Conservation (phyloP, 192 early-diverging fungal genomes). For the Gorgonomyces haynaldii region DNA sequence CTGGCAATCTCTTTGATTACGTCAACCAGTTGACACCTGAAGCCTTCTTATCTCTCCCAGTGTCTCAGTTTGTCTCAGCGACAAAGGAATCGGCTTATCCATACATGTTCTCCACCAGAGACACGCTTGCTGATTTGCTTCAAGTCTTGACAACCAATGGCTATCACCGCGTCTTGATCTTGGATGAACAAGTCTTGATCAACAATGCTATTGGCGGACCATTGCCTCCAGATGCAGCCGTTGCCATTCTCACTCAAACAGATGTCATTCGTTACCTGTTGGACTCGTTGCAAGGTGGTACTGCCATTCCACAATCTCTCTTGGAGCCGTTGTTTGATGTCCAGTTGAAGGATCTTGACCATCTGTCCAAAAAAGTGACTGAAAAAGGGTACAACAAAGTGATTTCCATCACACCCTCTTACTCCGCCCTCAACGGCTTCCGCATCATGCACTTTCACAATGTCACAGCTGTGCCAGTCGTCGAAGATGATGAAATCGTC, state of each 20-base stretch:
- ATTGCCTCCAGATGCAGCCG: constrained; percentile 7
- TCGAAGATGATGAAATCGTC: constrained; percentile 39
- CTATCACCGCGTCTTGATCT: constrained; percentile 31
- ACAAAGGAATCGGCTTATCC: constrained; percentile 22
- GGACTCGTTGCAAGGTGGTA: neutral
- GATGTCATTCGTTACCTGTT: constrained; percentile 9
- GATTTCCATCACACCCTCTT: constrained; percentile 22
- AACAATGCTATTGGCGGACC: neutral
- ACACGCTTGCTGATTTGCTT: constrained; percentile 23
- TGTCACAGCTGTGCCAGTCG: constrained; percentile 50
- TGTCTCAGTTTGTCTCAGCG: constrained; percentile 17
- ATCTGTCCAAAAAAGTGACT: neutral
- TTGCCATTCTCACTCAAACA: constrained; percentile 11
- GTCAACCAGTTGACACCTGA: neutral
- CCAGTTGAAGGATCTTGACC: neutral
- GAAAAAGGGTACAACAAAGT: constrained; percentile 6
- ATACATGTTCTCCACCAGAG: constrained; percentile 27
- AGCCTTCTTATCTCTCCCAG: constrained; percentile 27
- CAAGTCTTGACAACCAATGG: constrained; percentile 18
- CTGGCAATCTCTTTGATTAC: constrained; percentile 7
- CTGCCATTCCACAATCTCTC: neutral
- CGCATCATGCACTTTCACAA: constrained; percentile 30
- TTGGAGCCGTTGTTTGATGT: constrained; percentile 7
- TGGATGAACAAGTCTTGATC: constrained; percentile 23
- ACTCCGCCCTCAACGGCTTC: constrained; percentile 29